Conservation (phyloP, 768 basidiomycete genomes). For the Rhodosporidiobolus odoratus region DNA sequence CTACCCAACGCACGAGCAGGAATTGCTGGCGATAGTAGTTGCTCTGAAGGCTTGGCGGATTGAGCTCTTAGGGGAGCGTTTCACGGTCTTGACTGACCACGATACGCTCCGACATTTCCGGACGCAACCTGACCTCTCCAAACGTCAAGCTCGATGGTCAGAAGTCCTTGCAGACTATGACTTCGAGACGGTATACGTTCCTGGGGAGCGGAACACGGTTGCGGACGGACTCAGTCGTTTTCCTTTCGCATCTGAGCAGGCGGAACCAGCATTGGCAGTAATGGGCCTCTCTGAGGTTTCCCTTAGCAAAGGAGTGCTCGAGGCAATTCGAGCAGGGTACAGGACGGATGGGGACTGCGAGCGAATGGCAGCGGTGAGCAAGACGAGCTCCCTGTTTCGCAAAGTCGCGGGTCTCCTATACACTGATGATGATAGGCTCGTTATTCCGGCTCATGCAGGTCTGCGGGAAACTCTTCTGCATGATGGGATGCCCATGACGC, state of each 20-base stretch:
- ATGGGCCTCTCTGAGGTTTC: background rate
- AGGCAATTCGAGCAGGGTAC: too few relatives aligned
- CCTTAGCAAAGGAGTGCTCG: background rate
- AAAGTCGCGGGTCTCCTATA: too few relatives aligned
- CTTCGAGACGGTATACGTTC: background rate
- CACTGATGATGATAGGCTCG: too few relatives aligned
- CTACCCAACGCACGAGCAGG: conserved; percentile 24
- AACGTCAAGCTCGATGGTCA: conserved; percentile 17
- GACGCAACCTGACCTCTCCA: conserved; percentile 12
- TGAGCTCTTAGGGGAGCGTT: background rate
- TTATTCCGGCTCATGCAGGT: too few relatives aligned
- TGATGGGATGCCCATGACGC: too few relatives aligned
- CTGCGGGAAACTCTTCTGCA: too few relatives aligned
- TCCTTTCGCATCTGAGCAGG: background rate
- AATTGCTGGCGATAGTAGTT: conserved; percentile 13
- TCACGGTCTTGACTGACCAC: conserved; percentile 14
- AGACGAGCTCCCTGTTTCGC: too few relatives aligned
- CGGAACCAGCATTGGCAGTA: background rate
- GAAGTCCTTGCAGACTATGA: conserved; percentile 17
- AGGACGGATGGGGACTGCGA: too few relatives aligned
- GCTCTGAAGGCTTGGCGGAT: conserved; percentile 9
- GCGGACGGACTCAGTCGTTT: conserved; percentile 7
- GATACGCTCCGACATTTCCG: conserved; percentile 8
- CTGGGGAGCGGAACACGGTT: conserved; percentile 5
- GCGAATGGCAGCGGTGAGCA: too few relatives aligned